Conservation (phyloP, 176 grass and related monocot species). For the Oryza coarctata region DNA sequence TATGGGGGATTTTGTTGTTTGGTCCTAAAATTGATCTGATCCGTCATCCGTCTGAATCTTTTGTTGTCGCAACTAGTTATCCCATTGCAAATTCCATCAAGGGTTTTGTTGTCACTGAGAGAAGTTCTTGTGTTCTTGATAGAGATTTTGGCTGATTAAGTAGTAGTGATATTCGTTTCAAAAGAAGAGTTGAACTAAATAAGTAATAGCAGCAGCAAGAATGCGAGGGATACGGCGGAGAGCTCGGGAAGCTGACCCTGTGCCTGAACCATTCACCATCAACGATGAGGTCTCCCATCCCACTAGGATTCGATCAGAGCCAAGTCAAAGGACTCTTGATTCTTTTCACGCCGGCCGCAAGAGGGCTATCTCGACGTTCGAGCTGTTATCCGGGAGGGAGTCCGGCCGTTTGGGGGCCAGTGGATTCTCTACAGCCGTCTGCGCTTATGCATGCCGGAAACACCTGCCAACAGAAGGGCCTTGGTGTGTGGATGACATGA, state of each 20-base stretch:
- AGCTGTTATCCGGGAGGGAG: conserved; percentile 67
- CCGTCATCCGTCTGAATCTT: not conserved
- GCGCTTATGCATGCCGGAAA: conserved; percentile 51
- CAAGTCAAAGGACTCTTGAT: conserved; percentile 10
- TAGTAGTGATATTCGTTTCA: not conserved
- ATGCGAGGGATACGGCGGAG: conserved; percentile 36
- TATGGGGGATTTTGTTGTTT: not conserved
- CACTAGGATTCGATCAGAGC: conserved; percentile 63
- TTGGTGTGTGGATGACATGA: conserved; percentile 44
- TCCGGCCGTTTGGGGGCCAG: conserved; percentile 36
- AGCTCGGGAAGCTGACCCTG: not conserved
- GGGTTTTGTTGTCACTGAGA: too few species aligned
- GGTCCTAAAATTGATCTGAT: not conserved
- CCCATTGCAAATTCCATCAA: not conserved
- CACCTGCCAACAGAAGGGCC: conserved; percentile 56
- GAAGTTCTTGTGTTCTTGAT: not conserved
- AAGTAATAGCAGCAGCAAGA: not conserved
- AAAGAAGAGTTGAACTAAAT: not conserved
- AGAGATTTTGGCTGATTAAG: not conserved
- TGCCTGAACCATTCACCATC: conserved; percentile 52
- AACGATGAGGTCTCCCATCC: conserved; percentile 57
- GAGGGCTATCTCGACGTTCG: conserved; percentile 42
- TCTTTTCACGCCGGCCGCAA: not conserved
- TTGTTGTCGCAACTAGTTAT: not conserved
- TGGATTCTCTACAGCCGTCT: conserved; percentile 58